Conservation (phyloP, 768 basidiomycete species). For the Clitopilus hobsonii region DNA sequence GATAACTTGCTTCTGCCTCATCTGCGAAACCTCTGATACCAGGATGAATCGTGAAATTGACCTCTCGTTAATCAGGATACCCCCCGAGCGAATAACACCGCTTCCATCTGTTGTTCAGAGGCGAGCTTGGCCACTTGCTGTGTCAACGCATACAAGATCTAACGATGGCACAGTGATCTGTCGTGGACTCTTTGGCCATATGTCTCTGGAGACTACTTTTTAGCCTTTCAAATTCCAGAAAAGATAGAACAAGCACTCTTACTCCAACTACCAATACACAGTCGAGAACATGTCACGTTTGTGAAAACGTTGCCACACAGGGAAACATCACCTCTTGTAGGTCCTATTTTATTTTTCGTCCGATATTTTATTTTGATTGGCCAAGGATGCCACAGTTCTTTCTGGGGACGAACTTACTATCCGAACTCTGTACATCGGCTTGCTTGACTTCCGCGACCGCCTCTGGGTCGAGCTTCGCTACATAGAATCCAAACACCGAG, state of each 20-base stretch:
- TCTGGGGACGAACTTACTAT: neutral
- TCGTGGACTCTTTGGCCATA: neutral
- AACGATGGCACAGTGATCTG: neutral
- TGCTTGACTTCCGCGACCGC: neutral
- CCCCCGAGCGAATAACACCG: neutral
- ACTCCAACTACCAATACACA: neutral
- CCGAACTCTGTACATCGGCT: neutral
- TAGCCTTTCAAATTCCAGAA: neutral
- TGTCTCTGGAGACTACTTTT: neutral
- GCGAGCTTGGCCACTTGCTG: neutral
- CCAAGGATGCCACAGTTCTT: neutral
- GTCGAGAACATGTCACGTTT: neutral
- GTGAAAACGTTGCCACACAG: neutral
- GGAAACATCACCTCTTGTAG: neutral
- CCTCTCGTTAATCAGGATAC: neutral
- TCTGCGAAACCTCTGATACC: no score
- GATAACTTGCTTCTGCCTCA: no score
- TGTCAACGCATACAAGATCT: neutral
- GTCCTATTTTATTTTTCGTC: neutral
- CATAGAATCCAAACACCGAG: neutral
- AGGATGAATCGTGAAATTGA: neutral
- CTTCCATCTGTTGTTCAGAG: neutral
- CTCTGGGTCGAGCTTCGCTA: neutral
- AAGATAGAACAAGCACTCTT: conserved; percentile 2
- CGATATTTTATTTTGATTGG: neutral